Evolutionary conservation across 2,329 filamentous ascomycete genomes (phyloP).

Genomic region (Fusarium tjaetaba): DNA sequence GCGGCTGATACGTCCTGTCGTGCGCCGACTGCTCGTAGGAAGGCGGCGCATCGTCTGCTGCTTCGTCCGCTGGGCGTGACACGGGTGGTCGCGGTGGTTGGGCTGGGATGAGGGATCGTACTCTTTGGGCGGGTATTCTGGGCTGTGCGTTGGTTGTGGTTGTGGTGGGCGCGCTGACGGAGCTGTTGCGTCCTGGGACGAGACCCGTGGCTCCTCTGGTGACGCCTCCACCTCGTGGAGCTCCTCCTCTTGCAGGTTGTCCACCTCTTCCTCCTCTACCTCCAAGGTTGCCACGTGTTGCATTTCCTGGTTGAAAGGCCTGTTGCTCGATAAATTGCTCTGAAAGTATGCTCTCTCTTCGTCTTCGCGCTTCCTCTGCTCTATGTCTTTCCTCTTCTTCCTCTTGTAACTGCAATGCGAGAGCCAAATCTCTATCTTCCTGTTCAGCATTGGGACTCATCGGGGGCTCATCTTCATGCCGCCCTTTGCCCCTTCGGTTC

Average conservation of each 20-base stretch:
- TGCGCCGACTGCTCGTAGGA: slow-evolving; percentile 68
- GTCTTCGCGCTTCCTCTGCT: slow-evolving; percentile 70
- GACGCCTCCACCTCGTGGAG: slow-evolving; percentile 25
- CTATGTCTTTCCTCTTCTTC: slow-evolving; percentile 86
- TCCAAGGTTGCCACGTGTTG: slow-evolving; percentile 38
- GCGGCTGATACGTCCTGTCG: slow-evolving; percentile 62
- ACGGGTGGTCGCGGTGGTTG: slow-evolving; percentile 51
- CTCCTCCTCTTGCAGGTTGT: slow-evolving; percentile 5
- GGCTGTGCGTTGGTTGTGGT: slow-evolving; percentile 28
- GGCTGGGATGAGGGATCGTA: slow-evolving; percentile 56
- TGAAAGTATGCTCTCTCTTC: slow-evolving; percentile 73
- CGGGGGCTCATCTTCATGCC: slow-evolving; percentile 41
- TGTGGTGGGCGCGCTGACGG: slow-evolving; percentile 34
- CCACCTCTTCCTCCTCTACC: slow-evolving; percentile 19
- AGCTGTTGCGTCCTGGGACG: slow-evolving; percentile 38
- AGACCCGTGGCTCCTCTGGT: slow-evolving; percentile 32
- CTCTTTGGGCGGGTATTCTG: slow-evolving; percentile 47
- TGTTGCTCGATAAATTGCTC: slow-evolving; percentile 77
- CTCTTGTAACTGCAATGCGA: slow-evolving; percentile 92
- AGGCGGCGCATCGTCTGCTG: slow-evolving; percentile 63
- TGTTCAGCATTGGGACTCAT: slow-evolving; percentile 65
- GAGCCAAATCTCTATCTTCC: slow-evolving; percentile 86
- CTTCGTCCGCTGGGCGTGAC: slow-evolving; percentile 51
- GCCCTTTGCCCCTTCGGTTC: slow-evolving; percentile 44
- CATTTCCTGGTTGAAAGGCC: slow-evolving; percentile 51